Base-by-base conservation (phyloP, 495 filamentous ascomycete genomes). In the Podospora pseudopauciseta region DNA sequence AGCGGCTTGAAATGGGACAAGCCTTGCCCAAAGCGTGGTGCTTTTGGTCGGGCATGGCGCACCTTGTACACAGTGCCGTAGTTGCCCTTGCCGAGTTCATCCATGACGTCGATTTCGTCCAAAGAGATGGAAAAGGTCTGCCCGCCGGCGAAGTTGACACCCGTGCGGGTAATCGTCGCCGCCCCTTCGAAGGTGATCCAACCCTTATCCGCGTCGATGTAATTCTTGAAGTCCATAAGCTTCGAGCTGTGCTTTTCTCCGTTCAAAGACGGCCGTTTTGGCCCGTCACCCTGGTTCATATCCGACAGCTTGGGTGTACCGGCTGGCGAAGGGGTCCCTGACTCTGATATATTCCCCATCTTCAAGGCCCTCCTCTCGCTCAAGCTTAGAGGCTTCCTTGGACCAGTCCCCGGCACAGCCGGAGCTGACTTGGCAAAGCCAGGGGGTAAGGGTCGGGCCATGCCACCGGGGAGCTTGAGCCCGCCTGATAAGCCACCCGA, bases 61-160 rank as follows among this genome's bases (percentile, higher is more conserved):
- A 97, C 95, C 76, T 94, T 97, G 85, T 96, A 97, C 11, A 99
- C 95, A 0, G 94, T 98, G 23, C 95, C 95, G 72, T 99, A 99
- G 73, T 99, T 99, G 20, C 95, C 95, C 79, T 98, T 99, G 54
- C 95, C 95, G 16, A 99, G 80, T 80, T 99, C 95, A 66, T 97
- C 96, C 67, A 99, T 75, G 5, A 90, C 94, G 72, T 98, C 94
- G 2, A 99, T 90, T 74, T 99, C 95, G 70, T 98, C 94, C 57
- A 99, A 82, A 7, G 95, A 98, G 68, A 99, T 97, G 74, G 84
- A 91, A 80, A 99, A 98, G 69, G 88, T 93, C 27, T 88, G 90
- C 2, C 95, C 95, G 30, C 89, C 90, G 3, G 92, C 90, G 73
- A 99, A 99, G 71, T 98, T 88, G 63, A 99, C 91, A 26, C 95